These are phyloP conservation scores for Kwoniella heveanensis DNA, from an alignment of 768 basidiomycete species.

Conservation along the genomic window DNA sequence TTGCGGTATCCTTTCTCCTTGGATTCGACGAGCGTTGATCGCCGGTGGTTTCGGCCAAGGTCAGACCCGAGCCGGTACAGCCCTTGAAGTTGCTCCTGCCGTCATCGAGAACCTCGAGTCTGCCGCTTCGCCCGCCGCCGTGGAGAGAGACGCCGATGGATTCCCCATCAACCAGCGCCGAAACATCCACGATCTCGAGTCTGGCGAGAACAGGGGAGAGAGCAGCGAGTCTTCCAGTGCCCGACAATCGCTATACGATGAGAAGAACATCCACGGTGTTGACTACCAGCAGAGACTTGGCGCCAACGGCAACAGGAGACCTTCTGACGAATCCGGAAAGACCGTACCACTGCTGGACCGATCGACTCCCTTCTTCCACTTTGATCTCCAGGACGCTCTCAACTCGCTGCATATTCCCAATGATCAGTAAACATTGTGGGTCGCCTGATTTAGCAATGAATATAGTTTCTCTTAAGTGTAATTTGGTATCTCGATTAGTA, in stretches of 20 bases:
- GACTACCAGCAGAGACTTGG: slow-evolving; percentile 3
- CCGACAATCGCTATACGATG: slow-evolving; percentile 11
- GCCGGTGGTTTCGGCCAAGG: slow-evolving; percentile 89
- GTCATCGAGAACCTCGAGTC: slow-evolving; percentile 54
- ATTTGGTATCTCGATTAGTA: neutral
- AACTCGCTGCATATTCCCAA: slow-evolving; percentile 32
- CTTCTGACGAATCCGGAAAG: slow-evolving; percentile 3
- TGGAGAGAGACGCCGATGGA: slow-evolving; percentile 39
- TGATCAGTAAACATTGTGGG: slow-evolving; percentile 2
- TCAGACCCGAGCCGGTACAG: slow-evolving; percentile 47
- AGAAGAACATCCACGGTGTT: slow-evolving; percentile 15
- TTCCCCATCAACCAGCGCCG: slow-evolving; percentile 32
- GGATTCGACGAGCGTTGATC: slow-evolving; percentile 76
- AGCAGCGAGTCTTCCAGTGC: slow-evolving; percentile 1
- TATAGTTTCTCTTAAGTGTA: slow-evolving; percentile 1
- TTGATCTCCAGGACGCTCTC: slow-evolving; percentile 65
- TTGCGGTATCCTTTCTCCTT: slow-evolving; percentile 83
- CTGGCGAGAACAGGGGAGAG: slow-evolving; percentile 9
- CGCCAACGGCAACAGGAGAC: slow-evolving; percentile 1
- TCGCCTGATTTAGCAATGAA: neutral
- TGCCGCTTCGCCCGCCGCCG: slow-evolving; percentile 55
- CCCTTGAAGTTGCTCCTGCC: slow-evolving; percentile 73
- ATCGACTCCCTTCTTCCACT: slow-evolving; percentile 69
- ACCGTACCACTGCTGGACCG: slow-evolving; percentile 45
- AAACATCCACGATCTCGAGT: slow-evolving; percentile 14